Evolutionary conservation across 2,329 filamentous ascomycete genomes (phyloP).

Genomic region (Colletotrichum orchidophilum): DNA sequence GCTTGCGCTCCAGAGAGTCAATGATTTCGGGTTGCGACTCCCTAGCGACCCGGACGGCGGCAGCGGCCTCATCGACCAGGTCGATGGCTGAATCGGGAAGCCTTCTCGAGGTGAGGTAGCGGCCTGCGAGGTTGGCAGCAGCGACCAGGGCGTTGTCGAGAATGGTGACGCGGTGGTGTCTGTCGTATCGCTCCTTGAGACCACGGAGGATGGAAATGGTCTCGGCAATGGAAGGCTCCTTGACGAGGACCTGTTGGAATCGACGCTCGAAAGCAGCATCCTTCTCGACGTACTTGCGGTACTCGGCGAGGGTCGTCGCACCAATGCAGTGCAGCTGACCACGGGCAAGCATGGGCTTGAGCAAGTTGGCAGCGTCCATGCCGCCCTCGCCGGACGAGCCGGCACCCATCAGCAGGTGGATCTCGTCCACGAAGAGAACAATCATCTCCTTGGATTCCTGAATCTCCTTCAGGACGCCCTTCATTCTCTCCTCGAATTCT

Average conservation of each 20-base stretch:
- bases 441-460: constrained; percentile 95
- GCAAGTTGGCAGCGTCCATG: constrained; percentile 97
- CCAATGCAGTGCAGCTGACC: constrained; percentile 98
- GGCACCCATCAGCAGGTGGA: constrained; percentile 97
- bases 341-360: constrained; percentile 97
- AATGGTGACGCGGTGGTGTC: constrained; percentile 97
- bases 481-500: constrained; percentile 99
- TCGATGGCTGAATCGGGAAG: constrained; percentile 97
- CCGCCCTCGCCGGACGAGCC: constrained; percentile 94
- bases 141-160: constrained; percentile 93
- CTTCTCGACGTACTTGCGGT: constrained; percentile 99
- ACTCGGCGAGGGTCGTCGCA: constrained; percentile 93
- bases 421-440: constrained; percentile 97
- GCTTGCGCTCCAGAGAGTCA: constrained; percentile 89
- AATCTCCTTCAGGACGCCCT: constrained; percentile 97
- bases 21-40: constrained; percentile 97
- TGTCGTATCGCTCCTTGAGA: constrained; percentile 97
- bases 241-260: constrained; percentile 98
- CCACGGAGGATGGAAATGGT: constrained; percentile 98
- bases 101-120: constrained; percentile 90
- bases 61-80: constrained; percentile 93
- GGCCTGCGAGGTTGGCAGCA: constrained; percentile 88
- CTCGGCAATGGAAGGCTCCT: constrained; percentile 88
- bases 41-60: constrained; percentile 92
- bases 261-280: constrained; percentile 97